Percentiles rank a stretch among this genome's conserved stretches.
Evolutionary conservation across 768 basidiomycete genomes (phyloP).

Genomic region (Pisolithus marmoratus): DNA sequence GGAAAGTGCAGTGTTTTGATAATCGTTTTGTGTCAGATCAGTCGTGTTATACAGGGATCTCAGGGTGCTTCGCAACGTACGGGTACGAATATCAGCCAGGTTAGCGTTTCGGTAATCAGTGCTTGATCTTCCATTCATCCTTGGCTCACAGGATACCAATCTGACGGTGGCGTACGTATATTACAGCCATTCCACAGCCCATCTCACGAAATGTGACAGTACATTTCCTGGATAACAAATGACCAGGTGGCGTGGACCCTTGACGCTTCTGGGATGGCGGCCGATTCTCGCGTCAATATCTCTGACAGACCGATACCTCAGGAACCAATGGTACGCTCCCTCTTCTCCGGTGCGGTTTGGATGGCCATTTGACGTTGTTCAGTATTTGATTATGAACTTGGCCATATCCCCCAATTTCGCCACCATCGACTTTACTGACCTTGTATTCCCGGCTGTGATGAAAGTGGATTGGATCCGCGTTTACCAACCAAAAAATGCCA

Average conservation of each 20-base stretch:
- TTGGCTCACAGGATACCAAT: constrained; percentile 15
- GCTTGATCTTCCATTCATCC: not conserved
- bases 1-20: not conserved
- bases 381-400: constrained; percentile 84
- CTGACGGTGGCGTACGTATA: constrained; percentile 44
- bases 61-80: constrained; percentile 60
- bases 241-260: constrained; percentile 65
- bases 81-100: constrained; percentile 81
- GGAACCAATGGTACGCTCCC: constrained; percentile 67
- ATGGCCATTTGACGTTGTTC: not conserved
- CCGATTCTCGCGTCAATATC: constrained; percentile 54
- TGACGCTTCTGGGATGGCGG: constrained; percentile 53
- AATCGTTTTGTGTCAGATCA: constrained; percentile 40
- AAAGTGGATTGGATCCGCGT: constrained; percentile 85
- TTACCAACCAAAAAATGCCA: constrained; percentile 66
- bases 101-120: constrained; percentile 15
- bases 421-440: constrained; percentile 59
- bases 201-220: constrained; percentile 34
- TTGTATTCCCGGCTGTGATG: constrained; percentile 73
- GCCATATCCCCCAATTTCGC: constrained; percentile 84
- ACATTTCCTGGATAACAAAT: constrained; percentile 75
- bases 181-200: not conserved
- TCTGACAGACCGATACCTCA: constrained; percentile 65
- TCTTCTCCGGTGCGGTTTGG: not conserved
- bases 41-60: constrained; percentile 52